Conservation (phyloP, 129 eudicot species). For the Escallonia herrerae region DNA sequence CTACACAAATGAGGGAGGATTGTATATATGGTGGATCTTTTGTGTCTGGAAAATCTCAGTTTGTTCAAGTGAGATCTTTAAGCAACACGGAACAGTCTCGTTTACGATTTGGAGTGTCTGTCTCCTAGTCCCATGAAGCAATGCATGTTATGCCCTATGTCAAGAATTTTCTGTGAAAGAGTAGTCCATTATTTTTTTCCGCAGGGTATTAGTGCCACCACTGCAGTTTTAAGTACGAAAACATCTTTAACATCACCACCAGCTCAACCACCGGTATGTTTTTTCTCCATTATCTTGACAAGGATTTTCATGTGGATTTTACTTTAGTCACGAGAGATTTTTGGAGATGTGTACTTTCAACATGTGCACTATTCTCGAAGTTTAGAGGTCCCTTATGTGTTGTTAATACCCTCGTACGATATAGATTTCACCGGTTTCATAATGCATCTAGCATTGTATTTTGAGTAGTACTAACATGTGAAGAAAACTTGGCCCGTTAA, state of each 20-base stretch:
- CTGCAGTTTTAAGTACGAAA: conserved; percentile 64
- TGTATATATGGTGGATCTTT: neutral
- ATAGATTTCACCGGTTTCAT: neutral
- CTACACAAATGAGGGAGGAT: neutral
- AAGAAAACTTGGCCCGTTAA: neutral
- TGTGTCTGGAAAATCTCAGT: neutral
- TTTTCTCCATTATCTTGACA: conserved; percentile 7
- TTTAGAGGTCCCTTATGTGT: neutral
- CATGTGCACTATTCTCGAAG: conserved; percentile 4
- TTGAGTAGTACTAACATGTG: neutral
- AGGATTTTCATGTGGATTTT: conserved; percentile 8
- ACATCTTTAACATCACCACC: conserved; percentile 56
- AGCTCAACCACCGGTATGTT: conserved; percentile 73
- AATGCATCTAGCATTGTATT: neutral
- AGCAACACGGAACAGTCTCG: conserved; percentile 15
- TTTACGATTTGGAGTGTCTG: conserved; percentile 14
- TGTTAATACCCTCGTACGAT: neutral
- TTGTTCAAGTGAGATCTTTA: conserved; percentile 5
- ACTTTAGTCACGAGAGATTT: conserved; percentile 5
- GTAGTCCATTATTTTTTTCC: conserved; percentile 36
- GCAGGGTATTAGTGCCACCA: conserved; percentile 80
- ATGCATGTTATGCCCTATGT: conserved; percentile 4
- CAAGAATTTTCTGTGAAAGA: conserved; percentile 7
- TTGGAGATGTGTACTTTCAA: conserved; percentile 8
- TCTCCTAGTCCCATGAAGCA: conserved; percentile 16